Evolutionary conservation across 257 asterid species (phyloP), one percentile per base, ranked within the genome.

Genomic region (Fraxinus anomala): DNA sequence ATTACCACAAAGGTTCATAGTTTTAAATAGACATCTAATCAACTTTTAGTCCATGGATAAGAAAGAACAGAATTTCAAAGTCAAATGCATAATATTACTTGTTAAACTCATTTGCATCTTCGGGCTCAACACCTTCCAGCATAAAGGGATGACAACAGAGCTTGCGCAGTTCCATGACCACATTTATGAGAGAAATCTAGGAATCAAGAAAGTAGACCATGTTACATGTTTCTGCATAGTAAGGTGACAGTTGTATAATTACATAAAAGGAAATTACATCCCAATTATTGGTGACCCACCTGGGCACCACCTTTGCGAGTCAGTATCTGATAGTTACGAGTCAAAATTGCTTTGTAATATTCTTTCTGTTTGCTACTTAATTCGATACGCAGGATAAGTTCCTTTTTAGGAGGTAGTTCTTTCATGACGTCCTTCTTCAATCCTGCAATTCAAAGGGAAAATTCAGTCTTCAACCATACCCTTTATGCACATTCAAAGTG

Each of bases 71-170:
- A 31, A 72, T 36, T 69, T 63, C 72, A 80, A 47, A 63, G 72
- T 63, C 69, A 75, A 68, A 63, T 74, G 76, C 39, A 76, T 34
- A 59, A 73, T 73, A 70, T 80, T 92, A 96, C 99, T 91, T 96
- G 93, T 65, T 68, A 79, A 92, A 96, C 86, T 96, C 99, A 61
- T 84, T 80, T 33, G 73, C 68, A 82, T 96, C 97, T 75, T 91
- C 94, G 75, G 99, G 99, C 87, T 93, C 99, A 83, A 96, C 99
- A 6, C 99, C 99, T 92, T 93, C 99, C 88, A 96, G 79, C 98
- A 96, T 90, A 85, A 91, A 96, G 59, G 94, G 97, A 82, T 95
- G 99, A 86, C 99, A 92, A 80, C 98, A 95, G 70, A 95, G 98
- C 83, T 95, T 95, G 87, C 99, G 98, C 82, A 95, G 94, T 86